Conservation (phyloP, 2,329 filamentous ascomycete species). For the Drechslera avenae region DNA sequence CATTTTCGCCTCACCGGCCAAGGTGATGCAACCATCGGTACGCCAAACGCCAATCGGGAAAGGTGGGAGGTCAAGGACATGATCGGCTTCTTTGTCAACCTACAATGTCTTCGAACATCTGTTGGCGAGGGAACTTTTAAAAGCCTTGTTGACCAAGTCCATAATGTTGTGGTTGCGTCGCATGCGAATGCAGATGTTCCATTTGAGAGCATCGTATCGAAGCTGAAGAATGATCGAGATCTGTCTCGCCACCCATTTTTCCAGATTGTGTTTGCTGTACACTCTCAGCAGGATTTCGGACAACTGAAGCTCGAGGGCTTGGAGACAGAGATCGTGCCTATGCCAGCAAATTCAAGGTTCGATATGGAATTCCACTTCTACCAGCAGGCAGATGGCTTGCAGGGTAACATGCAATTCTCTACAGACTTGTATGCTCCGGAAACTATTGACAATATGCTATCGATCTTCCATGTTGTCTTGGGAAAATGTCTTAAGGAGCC, state of each 20-base stretch:
- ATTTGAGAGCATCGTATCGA: conserved; percentile 5
- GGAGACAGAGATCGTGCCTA: too few relatives aligned
- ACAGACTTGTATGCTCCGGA: conserved; percentile 6
- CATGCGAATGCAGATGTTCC: too few relatives aligned
- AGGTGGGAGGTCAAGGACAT: too few relatives aligned
- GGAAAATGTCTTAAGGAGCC: conserved; percentile 7
- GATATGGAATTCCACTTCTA: too few relatives aligned
- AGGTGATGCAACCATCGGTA: too few relatives aligned
- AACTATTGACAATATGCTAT: conserved; percentile 8
- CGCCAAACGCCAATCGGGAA: too few relatives aligned
- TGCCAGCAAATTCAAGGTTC: too few relatives aligned
- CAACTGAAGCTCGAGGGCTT: background rate
- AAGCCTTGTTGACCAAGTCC: conserved; percentile 2
- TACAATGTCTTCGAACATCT: conserved; percentile 7
- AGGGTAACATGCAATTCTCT: too few relatives aligned
- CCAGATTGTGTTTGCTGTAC: conserved; percentile 1
- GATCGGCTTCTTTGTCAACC: too few relatives aligned
- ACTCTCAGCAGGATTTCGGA: background rate
- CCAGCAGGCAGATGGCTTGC: too few relatives aligned
- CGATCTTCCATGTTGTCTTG: too few relatives aligned
- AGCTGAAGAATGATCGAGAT: background rate
- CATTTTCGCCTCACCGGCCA: too few relatives aligned
- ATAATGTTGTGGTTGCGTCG: background rate
- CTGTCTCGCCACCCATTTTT: background rate
- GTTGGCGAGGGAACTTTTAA: conserved; percentile 9